Conservation (phyloP, 2,329 filamentous ascomycete genomes). For the Colletotrichum chrysophilum region DNA sequence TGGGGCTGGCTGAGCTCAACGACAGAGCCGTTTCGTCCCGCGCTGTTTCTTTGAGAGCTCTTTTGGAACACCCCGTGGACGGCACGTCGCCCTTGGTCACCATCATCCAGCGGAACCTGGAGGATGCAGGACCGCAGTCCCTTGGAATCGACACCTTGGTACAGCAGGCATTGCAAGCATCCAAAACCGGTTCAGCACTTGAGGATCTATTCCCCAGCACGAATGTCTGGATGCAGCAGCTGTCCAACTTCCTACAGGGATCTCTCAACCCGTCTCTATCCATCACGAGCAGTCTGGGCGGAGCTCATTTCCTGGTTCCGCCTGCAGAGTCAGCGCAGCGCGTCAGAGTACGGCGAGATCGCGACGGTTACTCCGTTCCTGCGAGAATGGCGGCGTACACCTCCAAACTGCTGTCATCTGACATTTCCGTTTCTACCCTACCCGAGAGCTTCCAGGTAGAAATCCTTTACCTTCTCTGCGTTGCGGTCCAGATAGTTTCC, state of each 20-base stretch:
- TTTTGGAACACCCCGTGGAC: conserved; percentile 50
- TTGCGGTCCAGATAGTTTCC: conserved; percentile 56
- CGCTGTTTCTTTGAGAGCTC: conserved; percentile 44
- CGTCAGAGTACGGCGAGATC: conserved; percentile 58
- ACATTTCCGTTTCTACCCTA: conserved; percentile 42
- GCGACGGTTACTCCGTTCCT: conserved; percentile 72
- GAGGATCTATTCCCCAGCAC: conserved; percentile 67
- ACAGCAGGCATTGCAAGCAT: conserved; percentile 48
- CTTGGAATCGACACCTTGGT: conserved; percentile 60
- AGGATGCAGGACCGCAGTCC: conserved; percentile 52
- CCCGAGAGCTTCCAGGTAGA: conserved; percentile 51
- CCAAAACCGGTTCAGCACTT: conserved; percentile 35
- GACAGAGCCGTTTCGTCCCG: conserved; percentile 44
- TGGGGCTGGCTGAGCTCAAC: conserved; percentile 58
- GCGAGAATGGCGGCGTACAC: conserved; percentile 79
- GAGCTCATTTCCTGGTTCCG: conserved; percentile 69
- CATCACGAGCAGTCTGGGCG: conserved; percentile 75
- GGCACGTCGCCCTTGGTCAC: conserved; percentile 49
- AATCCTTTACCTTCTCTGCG: conserved; percentile 53
- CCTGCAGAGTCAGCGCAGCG: conserved; percentile 24
- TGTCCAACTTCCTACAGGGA: conserved; percentile 59
- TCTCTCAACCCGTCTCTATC: conserved; percentile 69
- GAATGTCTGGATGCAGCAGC: conserved; percentile 68
- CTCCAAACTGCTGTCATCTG: conserved; percentile 56
- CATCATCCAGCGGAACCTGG: conserved; percentile 62